Percentiles rank a stretch among this genome's conserved stretches.
phyloP scores from a whole-genome alignment of 75 land plant species.

The Selaginella moellendorffii region DNA sequence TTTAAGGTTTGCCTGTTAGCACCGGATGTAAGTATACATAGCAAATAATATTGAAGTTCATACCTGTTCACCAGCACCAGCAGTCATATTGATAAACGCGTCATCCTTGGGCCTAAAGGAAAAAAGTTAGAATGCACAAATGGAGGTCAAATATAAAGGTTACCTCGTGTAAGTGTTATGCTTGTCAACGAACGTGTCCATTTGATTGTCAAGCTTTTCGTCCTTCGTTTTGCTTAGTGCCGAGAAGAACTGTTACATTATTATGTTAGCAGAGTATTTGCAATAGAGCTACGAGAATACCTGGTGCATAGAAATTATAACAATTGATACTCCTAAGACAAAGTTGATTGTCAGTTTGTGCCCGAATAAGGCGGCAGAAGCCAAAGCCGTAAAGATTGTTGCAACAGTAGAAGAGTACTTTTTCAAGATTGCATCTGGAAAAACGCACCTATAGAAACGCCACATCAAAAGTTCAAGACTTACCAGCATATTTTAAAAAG shows the following conservation, averaged over 20 bases:
- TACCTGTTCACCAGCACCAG: constrained; percentile 36
- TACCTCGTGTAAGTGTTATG: neutral
- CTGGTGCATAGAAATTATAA: constrained; percentile 99
- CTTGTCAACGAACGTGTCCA: neutral
- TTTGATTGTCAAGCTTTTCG: constrained; percentile 14
- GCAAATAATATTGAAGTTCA: neutral
- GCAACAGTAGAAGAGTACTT: constrained; percentile 99
- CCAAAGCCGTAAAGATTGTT: constrained; percentile 93
- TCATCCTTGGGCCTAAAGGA: constrained; percentile 52
- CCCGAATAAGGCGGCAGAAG: constrained; percentile 83
- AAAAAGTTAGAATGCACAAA: neutral
- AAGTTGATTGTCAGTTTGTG: constrained; percentile 87
- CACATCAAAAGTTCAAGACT: constrained; percentile 9
- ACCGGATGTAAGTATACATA: neutral
- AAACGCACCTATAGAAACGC: too few species aligned
- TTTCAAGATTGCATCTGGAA: constrained; percentile 97
- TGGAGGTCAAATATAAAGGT: neutral
- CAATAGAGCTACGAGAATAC: too few species aligned
- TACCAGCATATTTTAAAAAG: constrained; percentile 98
- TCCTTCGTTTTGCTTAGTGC: constrained; percentile 60
- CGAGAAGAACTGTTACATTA: constrained; percentile 57
- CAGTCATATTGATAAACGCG: constrained; percentile 64
- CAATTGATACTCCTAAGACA: constrained; percentile 81
- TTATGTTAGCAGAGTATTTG: too few species aligned
- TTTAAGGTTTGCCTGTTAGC: constrained; percentile 17